Evolutionary conservation across 768 basidiomycete species (phyloP).

Genomic region (Fomitopsis pulvina): DNA sequence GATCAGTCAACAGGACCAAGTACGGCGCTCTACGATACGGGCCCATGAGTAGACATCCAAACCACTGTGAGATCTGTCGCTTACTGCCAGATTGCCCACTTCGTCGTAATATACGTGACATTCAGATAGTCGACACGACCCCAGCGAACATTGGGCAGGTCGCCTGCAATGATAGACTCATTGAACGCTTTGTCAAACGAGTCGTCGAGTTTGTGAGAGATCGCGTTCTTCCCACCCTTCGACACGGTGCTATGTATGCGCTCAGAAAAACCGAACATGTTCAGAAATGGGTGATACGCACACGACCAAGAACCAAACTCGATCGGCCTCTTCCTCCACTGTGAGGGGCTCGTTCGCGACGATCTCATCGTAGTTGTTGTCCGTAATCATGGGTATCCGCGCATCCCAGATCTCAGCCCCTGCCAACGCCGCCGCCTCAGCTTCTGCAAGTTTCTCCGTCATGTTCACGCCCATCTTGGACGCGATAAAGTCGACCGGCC

Average conservation of each 20-base stretch:
- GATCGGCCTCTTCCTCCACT: slow-evolving; percentile 51
- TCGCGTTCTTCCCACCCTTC: slow-evolving; percentile 49
- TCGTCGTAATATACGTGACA: slow-evolving; percentile 77
- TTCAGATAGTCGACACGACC: slow-evolving; percentile 85
- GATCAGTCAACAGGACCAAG: slow-evolving; percentile 61
- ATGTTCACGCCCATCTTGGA: slow-evolving; percentile 63
- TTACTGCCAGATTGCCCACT: slow-evolving; percentile 83
- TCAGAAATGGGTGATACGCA: slow-evolving; percentile 24
- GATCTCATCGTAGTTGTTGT: slow-evolving; percentile 69
- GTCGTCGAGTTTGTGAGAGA: slow-evolving; percentile 66
- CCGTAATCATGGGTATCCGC: slow-evolving; percentile 74
- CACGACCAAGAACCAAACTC: slow-evolving; percentile 79
- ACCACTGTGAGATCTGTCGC: no score
- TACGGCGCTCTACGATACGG: slow-evolving; percentile 57
- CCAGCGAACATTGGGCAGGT: slow-evolving; percentile 69
- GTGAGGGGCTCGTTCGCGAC: slow-evolving; percentile 65
- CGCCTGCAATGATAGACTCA: slow-evolving; percentile 46
- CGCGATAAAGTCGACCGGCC: slow-evolving; percentile 50
- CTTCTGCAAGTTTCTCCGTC: slow-evolving; percentile 42
- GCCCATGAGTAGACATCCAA: not conserved
- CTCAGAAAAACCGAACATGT: not conserved
- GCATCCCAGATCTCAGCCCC: slow-evolving; percentile 50
- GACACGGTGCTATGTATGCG: slow-evolving; percentile 44
- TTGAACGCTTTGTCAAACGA: slow-evolving; percentile 75
- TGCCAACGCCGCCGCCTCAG: slow-evolving; percentile 21